These are phyloP conservation scores for Stephania cephalantha DNA, from an alignment of 164 flowering plant genomes.

Conservation along the genomic window DNA sequence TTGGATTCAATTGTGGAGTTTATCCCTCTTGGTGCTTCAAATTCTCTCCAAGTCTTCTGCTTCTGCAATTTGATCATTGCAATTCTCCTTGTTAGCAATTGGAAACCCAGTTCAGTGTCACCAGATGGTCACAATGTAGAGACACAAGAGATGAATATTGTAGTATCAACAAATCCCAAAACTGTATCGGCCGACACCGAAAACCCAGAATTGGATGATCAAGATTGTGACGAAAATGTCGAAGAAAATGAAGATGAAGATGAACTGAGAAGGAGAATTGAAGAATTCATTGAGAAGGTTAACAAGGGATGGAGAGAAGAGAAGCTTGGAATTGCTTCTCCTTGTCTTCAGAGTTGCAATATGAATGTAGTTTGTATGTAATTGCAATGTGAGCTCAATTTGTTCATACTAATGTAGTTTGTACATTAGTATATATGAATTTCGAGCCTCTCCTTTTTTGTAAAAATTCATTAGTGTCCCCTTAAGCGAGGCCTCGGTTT, in stretches of 20 bases:
- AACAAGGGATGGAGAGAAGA: constrained; percentile 50
- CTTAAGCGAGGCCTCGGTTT: too few relatives aligned
- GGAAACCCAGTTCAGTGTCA: constrained; percentile 18
- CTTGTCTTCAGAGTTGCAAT: neutral
- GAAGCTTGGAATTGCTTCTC: constrained; percentile 5
- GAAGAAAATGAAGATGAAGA: constrained; percentile 23
- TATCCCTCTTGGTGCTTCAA: constrained; percentile 35
- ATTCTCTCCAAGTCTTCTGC: constrained; percentile 38
- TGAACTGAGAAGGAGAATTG: constrained; percentile 45
- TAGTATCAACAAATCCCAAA: neutral
- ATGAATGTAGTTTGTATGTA: neutral
- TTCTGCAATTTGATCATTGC: constrained; percentile 51
- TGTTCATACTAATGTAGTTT: neutral
- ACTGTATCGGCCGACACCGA: neutral
- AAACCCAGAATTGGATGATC: neutral
- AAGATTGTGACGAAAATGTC: constrained; percentile 9
- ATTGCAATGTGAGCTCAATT: neutral
- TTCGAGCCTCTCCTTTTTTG: too few relatives aligned
- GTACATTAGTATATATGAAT: too few relatives aligned
- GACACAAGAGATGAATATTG: constrained; percentile 1
- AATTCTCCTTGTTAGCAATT: constrained; percentile 29
- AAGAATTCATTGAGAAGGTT: constrained; percentile 53
- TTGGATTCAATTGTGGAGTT: constrained; percentile 33
- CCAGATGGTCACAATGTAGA: neutral
- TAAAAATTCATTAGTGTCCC: too few relatives aligned